Percentiles rank a stretch among this genome's conserved stretches.
These are phyloP conservation scores for Pichia exigua DNA, from an alignment of 805 yeast species.

Conservation along the genomic window DNA sequence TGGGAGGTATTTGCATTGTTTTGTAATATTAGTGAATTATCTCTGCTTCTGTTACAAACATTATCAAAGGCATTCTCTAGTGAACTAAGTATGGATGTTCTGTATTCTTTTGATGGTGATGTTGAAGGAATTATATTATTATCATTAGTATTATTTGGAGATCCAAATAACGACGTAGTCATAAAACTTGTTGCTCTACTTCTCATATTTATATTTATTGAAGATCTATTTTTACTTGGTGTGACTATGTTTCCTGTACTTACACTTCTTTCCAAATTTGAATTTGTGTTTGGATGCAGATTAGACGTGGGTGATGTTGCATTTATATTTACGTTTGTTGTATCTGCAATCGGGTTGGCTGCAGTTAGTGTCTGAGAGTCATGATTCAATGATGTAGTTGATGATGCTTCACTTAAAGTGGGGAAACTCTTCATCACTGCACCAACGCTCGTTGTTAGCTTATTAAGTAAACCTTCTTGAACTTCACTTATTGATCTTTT, in stretches of 20 bases:
- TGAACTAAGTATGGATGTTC: conserved; percentile 20
- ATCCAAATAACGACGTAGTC: conserved; percentile 18
- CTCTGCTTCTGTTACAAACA: conserved; percentile 26
- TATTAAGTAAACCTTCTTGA: conserved; percentile 23
- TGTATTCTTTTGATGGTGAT: conserved; percentile 11
- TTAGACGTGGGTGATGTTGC: neutral
- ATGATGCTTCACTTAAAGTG: conserved; percentile 27
- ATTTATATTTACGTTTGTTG: conserved; percentile 4
- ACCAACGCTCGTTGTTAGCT: conserved; percentile 26
- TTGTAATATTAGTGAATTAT: conserved; percentile 14
- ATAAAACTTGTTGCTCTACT: conserved; percentile 29
- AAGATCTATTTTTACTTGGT: conserved; percentile 2
- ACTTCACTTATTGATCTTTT: neutral
- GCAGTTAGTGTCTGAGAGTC: neutral
- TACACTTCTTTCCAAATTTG: conserved; percentile 6
- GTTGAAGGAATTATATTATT: neutral
- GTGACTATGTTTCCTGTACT: neutral
- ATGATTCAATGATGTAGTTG: conserved; percentile 22
- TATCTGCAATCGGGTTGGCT: neutral
- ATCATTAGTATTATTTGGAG: conserved; percentile 1
- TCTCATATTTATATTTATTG: conserved; percentile 13
- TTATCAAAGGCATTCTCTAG: conserved; percentile 29
- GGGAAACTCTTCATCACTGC: conserved; percentile 30
- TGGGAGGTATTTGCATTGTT: neutral
- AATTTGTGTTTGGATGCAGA: neutral